Percentiles rank a stretch among this genome's conserved stretches.
These are phyloP conservation scores for Bacidia gigantensis DNA, from an alignment of 495 filamentous ascomycete species.

Conservation along the genomic window DNA sequence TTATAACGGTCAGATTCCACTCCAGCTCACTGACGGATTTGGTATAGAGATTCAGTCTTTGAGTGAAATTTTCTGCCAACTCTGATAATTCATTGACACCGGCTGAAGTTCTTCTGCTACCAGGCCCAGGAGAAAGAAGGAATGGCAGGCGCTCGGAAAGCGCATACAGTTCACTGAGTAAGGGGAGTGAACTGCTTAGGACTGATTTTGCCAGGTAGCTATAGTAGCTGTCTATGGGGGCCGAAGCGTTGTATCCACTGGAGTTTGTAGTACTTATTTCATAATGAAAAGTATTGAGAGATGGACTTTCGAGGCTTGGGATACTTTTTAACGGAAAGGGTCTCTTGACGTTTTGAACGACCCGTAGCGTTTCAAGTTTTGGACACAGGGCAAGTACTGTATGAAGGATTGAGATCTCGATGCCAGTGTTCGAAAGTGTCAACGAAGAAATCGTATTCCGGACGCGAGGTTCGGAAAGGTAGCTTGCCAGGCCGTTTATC, in stretches of 20 bases:
- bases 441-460: constrained; percentile 43
- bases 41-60: constrained; percentile 67
- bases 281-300: constrained; percentile 58
- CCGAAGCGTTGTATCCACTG: constrained; percentile 37
- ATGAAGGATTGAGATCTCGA: constrained; percentile 48
- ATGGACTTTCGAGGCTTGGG: constrained; percentile 50
- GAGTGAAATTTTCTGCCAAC: constrained; percentile 30
- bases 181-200: constrained; percentile 57
- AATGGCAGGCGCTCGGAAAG: constrained; percentile 62
- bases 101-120: constrained; percentile 27
- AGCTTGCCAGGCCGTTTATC: constrained; percentile 47
- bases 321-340: constrained; percentile 48
- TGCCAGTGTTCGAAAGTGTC: constrained; percentile 51
- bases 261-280: constrained; percentile 51
- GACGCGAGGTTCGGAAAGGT: constrained; percentile 40
- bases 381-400: constrained; percentile 48
- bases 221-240: constrained; percentile 61
- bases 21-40: constrained; percentile 76
- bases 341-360: constrained; percentile 50
- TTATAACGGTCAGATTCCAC: constrained; percentile 62
- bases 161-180: constrained; percentile 65
- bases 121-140: constrained; percentile 23
- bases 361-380: constrained; percentile 46
- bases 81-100: constrained; percentile 10
- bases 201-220: constrained; percentile 72